phyloP scores from a whole-genome alignment of 2,329 filamentous ascomycete genomes.

The Trichoderma pleuroti region DNA sequence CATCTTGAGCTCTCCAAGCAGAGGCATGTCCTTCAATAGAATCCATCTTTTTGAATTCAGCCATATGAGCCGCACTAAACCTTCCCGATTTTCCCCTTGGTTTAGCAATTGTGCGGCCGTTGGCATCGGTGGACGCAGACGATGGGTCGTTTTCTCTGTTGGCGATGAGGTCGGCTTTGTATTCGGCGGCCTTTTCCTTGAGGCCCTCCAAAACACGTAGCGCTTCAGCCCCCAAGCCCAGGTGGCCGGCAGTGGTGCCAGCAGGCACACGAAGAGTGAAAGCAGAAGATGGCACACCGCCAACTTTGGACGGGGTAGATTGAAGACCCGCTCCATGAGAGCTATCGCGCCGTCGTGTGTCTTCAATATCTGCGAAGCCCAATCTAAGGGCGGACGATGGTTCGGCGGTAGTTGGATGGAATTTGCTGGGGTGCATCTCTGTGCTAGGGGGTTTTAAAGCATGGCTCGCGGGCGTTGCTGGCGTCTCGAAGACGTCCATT shows the following conservation, averaged over 20 bases:
- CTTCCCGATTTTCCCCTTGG: slow-evolving; percentile 74
- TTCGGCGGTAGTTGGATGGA: slow-evolving; percentile 70
- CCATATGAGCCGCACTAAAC: slow-evolving; percentile 82
- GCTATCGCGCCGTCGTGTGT: slow-evolving; percentile 28
- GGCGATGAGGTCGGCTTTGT: slow-evolving; percentile 65
- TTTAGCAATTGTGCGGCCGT: slow-evolving; percentile 69
- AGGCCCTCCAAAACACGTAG: slow-evolving; percentile 63
- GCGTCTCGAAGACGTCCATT: slow-evolving; percentile 31
- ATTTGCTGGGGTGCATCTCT: slow-evolving; percentile 90
- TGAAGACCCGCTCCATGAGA: slow-evolving; percentile 38
- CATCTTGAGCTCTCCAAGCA: slow-evolving; percentile 61
- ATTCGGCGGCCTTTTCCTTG: slow-evolving; percentile 66
- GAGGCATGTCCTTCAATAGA: slow-evolving; percentile 87
- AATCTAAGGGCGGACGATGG: slow-evolving; percentile 77
- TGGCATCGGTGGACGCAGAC: slow-evolving; percentile 36
- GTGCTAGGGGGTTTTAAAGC: slow-evolving; percentile 66
- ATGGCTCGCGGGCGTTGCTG: slow-evolving; percentile 60
- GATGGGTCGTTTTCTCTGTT: slow-evolving; percentile 50
- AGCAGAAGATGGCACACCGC: slow-evolving; percentile 49
- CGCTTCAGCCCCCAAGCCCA: slow-evolving; percentile 59
- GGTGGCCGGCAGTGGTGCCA: slow-evolving; percentile 40
- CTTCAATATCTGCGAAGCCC: slow-evolving; percentile 73
- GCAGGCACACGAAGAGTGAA: slow-evolving; percentile 69
- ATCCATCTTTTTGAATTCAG: slow-evolving; percentile 95
- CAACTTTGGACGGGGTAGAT: slow-evolving; percentile 60